Conservation (phyloP, 2,329 filamentous ascomycete genomes). For the Meredithiella fracta region DNA sequence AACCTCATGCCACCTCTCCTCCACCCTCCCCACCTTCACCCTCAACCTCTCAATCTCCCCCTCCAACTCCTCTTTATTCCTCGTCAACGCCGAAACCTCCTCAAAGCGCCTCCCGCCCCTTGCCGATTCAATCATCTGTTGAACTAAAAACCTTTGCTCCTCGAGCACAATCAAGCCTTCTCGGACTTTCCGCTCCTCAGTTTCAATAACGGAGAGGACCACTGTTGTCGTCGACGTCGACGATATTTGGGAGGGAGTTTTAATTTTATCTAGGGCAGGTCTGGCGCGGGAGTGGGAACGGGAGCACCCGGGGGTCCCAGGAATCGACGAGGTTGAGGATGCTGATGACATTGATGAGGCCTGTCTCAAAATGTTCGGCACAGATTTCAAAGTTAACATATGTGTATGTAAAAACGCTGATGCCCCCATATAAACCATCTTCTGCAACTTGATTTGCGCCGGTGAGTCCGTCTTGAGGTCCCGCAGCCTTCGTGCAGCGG, state of each 20-base stretch:
- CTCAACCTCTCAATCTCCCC: conserved; percentile 56
- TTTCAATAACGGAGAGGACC: conserved; percentile 38
- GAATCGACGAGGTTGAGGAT: conserved; percentile 7
- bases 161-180: conserved; percentile 72
- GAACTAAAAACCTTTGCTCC: conserved; percentile 80
- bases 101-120: conserved; percentile 66
- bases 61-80: conserved; percentile 69
- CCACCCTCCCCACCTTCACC: conserved; percentile 48
- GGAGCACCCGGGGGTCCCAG: background rate
- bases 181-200: conserved; percentile 66
- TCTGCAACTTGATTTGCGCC: conserved; percentile 60
- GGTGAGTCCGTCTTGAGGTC: conserved; percentile 58
- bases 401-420: conserved; percentile 73
- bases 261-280: conserved; percentile 27
- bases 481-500: conserved; percentile 63
- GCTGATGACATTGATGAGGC: background rate
- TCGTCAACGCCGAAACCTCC: conserved; percentile 62
- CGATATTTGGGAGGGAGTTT: conserved; percentile 33
- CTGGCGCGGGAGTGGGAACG: conserved; percentile 25
- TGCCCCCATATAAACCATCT: conserved; percentile 66
- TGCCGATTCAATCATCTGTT: conserved; percentile 66
- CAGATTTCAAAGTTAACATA: conserved; percentile 70
- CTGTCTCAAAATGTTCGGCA: conserved; percentile 47
- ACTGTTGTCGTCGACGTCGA: conserved; percentile 35
- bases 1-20: conserved; percentile 24